Percentiles rank a stretch among this genome's conserved stretches.
Evolutionary conservation across 495 filamentous ascomycete species (phyloP).

Genomic region (Aspergillus taichungensis): DNA sequence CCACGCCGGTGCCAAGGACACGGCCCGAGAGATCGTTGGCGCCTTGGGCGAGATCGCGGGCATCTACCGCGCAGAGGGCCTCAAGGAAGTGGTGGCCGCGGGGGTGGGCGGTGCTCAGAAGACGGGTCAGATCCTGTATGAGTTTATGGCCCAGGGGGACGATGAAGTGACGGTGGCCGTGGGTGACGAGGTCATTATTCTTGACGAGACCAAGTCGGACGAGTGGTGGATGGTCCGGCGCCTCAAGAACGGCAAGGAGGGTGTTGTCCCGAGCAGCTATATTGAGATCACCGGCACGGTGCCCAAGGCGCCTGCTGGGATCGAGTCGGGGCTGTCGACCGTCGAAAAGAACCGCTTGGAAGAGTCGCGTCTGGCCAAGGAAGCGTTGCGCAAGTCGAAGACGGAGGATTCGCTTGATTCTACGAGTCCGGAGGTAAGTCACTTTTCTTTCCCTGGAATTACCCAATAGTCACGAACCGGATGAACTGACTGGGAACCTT

Average conservation of each 20-base stretch:
- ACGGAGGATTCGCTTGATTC: slow-evolving; percentile 44
- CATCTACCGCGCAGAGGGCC: slow-evolving; percentile 69
- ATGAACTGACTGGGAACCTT: slow-evolving; percentile 25
- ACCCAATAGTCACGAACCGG: neutral
- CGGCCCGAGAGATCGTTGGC: slow-evolving; percentile 82
- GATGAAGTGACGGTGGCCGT: slow-evolving; percentile 90
- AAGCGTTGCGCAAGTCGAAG: slow-evolving; percentile 54
- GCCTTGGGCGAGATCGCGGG: slow-evolving; percentile 86
- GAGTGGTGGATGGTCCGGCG: slow-evolving; percentile 98
- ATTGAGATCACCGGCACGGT: slow-evolving; percentile 71
- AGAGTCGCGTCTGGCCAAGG: slow-evolving; percentile 69
- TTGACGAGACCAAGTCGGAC: slow-evolving; percentile 86
- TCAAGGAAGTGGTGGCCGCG: slow-evolving; percentile 80
- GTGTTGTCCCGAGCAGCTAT: slow-evolving; percentile 97
- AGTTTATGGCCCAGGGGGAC: slow-evolving; percentile 92
- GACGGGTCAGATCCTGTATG: slow-evolving; percentile 78
- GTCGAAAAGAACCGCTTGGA: slow-evolving; percentile 79
- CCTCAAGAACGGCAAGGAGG: slow-evolving; percentile 82
- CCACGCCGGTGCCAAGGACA: slow-evolving; percentile 95
- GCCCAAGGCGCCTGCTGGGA: slow-evolving; percentile 36
- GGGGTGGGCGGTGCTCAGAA: slow-evolving; percentile 61
- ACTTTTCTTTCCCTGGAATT: neutral
- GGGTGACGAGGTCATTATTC: slow-evolving; percentile 82
- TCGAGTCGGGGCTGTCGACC: slow-evolving; percentile 60
- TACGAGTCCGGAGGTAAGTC: slow-evolving; percentile 56